Evolutionary conservation across 306 rosid species (phyloP), one percentile per base, ranked within the genome.

Genomic region (Pterocarpus santalinus): DNA sequence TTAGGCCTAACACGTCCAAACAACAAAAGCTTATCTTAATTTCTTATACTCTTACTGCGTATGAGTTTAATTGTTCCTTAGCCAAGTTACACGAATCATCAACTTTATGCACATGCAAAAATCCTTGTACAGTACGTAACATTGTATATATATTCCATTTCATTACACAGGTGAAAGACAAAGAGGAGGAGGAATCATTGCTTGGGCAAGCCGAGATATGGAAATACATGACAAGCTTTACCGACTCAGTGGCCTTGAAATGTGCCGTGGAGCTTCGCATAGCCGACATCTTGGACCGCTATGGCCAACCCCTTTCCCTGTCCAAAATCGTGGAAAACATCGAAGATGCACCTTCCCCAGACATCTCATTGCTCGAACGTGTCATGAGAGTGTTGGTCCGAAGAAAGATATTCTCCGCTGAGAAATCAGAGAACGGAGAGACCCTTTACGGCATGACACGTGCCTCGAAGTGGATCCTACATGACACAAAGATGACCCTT

Each of bases 121-220:
- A 22, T 22, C 28, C 28, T 22, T 22, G 28, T 22, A 22, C 28
- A 22, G 28, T 22, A 22, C 28, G 28, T 44, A 3, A 44, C 51
- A 44, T 44, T 44, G 12, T 10, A 30, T 43, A 22, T 22, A 22
- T 22, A 22, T 22, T 68, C 13, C 74, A 69, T 30, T 69, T 36
- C 12, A 3, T 2, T 13, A 12, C 12, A 36, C 30, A 82, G 86
- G 89, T 41, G 78, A 73, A 30, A 75, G 70, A 35, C 69, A 76
- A 71, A 44, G 83, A 80, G 7, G 86, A 87, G 35, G 86, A 84
- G 43, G 86, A 84, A 0, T 72, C 85, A 28, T 8, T 87, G 62
- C 64, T 81, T 1, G 88, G 90, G 9, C 88, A 87, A 44, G 84
- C 76, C 6, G 86, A 84, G 62, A 82, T 84, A 78, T 87, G 90